Base-by-base conservation (phyloP, 129 eudicot genomes). In the Solidago caesia region DNA sequence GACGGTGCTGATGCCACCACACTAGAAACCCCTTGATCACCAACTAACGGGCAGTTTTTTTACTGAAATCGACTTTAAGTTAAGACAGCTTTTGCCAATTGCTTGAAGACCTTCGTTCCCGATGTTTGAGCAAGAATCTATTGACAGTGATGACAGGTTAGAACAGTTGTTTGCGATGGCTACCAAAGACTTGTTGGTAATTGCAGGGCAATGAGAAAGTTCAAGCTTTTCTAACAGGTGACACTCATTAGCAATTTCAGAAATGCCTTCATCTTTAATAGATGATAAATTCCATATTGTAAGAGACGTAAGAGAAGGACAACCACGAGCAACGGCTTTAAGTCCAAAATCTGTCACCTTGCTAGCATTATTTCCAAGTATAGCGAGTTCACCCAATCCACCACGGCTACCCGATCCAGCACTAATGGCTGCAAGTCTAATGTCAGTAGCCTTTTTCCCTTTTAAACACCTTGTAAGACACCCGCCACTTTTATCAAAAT, bases 371-470 rank as follows among this genome's bases (percentile, higher is more conserved):
- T 47, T 74, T 71, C 98, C 98, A 64, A 80, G 58, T 48, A 92
- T 82, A 3, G 85, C 70, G 26, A 92, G 98, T 84, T 92, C 88
- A 42, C 92, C 95, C 4, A 92, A 56, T 39, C 96, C 96, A 70
- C 98, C 98, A 64, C 85, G 92, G 52, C 71, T 60, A 64, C 85
- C 76, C 5, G 95, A 80, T 48, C 96, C 96, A 68, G 90, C 78
- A 77, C 96, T 84, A 64, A 90, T 85, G 21, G 98, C 90, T 60
- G 96, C 96, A 79, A 92, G 88, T 67, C 98, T 87, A 26, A 90
- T 74, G 80, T 92, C 91, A 0, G 96, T 89, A 48, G 98, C 96
- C 68, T 90, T 85, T 68, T 90, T 89, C 59, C 96, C 98, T 79
- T 87, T 96, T 74, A 92, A 49, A 67, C 85, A 69, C 65, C 96